Base-by-base conservation (phyloP, 495 filamentous ascomycete species). In the Neurospora sp. region DNA sequence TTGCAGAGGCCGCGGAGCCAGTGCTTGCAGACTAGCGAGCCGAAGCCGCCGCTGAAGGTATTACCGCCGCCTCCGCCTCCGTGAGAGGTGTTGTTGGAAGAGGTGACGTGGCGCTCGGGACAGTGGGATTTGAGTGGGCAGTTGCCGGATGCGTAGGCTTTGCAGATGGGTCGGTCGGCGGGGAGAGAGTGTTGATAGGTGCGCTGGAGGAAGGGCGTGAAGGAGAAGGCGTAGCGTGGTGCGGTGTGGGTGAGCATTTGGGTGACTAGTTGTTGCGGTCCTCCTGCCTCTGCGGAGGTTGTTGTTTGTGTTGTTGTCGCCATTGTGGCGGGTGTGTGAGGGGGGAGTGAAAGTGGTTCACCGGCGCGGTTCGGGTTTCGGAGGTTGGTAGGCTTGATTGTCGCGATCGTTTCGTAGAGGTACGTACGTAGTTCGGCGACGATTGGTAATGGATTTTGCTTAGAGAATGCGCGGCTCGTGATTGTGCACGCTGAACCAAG, bases 1-100 rank as follows among this genome's bases (percentile, higher is more conserved):
- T 98, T 99, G 86, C 96, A 99, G 35, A 99, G 90, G 0, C 93
- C 94, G 75, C 96, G 92, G 75, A 98, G 89, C 90, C 96, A 99
- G 87, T 98, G 96, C 84, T 99, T 99, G 89, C 96, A 99, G 72
- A 99, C 94, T 0, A 97, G 87, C 5, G 85, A 88, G 75, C 89
- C 89, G 75, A 89, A 91, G 44, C 80, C 80, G 59, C 80, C 77
- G 73, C 77, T 72, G 71, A 44, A 44, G 39, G 47, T 68, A 40
- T 74, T 75, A 44, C 53, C 71, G 73, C 69, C 45, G 78, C 73
- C 35, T 35, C 35, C 35, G 35, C 35, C 35, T 35, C 35, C 35
- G 35, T 35, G 35, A 5, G 35, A 35, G 35, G 35, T 5, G 35
- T 35, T 35, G 35, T 35, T 35, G 35, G 35, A 35, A 35, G 35